phyloP scores from a whole-genome alignment of 805 yeast species.

The Candida xiaguanensis region DNA sequence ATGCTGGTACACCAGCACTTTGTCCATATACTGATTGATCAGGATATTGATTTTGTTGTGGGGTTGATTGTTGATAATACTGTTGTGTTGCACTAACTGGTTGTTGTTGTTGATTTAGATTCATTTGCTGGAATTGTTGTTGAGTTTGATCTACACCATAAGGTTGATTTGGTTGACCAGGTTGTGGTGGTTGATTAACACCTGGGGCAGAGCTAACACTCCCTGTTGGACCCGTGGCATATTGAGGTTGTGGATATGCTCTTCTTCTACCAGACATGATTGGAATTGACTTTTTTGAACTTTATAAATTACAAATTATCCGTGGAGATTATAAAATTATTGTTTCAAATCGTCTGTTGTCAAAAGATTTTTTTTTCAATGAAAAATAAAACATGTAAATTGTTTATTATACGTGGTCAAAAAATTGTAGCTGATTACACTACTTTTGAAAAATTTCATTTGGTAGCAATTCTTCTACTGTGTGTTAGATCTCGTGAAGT shows the following conservation, averaged over 20 bases:
- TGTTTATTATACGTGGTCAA: conserved; percentile 3
- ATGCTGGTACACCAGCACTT: conserved; percentile 8
- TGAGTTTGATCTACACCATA: conserved; percentile 33
- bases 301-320: no score
- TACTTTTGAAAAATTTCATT: not conserved
- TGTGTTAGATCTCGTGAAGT: not conserved
- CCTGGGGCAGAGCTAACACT: conserved; percentile 6
- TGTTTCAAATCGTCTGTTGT: conserved; percentile 2
- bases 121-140: conserved; percentile 30
- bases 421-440: not conserved
- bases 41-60: conserved; percentile 12
- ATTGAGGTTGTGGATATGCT: conserved; percentile 47
- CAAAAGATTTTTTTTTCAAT: conserved; percentile 2
- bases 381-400: not conserved
- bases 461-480: conserved; percentile 1
- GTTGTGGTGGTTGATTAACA: conserved; percentile 12
- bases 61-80: conserved; percentile 16
- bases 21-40: conserved; percentile 14
- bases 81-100: conserved; percentile 8
- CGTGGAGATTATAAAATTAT: not conserved
- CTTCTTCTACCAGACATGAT: conserved; percentile 42
- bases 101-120: conserved; percentile 16
- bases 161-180: conserved; percentile 13
- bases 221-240: conserved; percentile 26
- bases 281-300: conserved; percentile 1